phyloP scores from a whole-genome alignment of 1,139 yeast species.

The Taphrina communis region DNA sequence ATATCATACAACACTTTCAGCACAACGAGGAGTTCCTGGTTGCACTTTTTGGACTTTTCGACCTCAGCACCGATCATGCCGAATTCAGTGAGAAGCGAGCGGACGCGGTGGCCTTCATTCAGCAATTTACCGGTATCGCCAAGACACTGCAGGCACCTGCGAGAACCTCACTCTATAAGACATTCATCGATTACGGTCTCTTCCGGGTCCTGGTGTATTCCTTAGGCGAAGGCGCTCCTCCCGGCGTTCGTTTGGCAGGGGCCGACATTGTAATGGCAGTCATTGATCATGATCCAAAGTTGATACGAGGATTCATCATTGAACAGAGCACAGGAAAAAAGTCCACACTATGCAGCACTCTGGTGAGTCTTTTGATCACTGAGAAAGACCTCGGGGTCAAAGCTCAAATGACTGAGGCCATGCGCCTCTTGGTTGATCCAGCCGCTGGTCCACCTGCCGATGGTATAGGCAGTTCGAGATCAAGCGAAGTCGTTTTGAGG shows the following conservation, averaged over 20 bases:
- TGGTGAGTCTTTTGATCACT: conserved; percentile 66
- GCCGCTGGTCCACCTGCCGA: conserved; percentile 48
- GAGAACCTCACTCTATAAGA: conserved; percentile 67
- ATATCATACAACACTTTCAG: conserved; percentile 70
- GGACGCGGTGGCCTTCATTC: conserved; percentile 78
- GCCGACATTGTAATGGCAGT: conserved; percentile 81
- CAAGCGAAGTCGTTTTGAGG: conserved; percentile 43
- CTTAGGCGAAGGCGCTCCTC: conserved; percentile 58
- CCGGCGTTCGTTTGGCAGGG: conserved; percentile 68
- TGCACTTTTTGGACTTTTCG: conserved; percentile 60
- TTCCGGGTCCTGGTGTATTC: conserved; percentile 76
- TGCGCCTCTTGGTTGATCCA: conserved; percentile 73
- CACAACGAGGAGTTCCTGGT: conserved; percentile 59
- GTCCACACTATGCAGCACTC: conserved; percentile 57
- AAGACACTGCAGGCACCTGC: conserved; percentile 70
- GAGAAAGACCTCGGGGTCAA: conserved; percentile 76
- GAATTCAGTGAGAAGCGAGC: conserved; percentile 53
- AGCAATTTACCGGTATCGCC: conserved; percentile 78
- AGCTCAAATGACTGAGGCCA: conserved; percentile 82
- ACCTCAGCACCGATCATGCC: not conserved
- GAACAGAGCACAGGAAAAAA: conserved; percentile 28
- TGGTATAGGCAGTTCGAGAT: conserved; percentile 26
- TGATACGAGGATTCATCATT: conserved; percentile 54
- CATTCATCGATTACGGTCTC: conserved; percentile 71
- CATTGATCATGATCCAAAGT: conserved; percentile 79